A percentile compares a stretch with the other conserved stretches of the same genome.
Evolutionary conservation across 2,329 filamentous ascomycete genomes (phyloP).

Genomic region (Arthrobotrys sinensis): DNA sequence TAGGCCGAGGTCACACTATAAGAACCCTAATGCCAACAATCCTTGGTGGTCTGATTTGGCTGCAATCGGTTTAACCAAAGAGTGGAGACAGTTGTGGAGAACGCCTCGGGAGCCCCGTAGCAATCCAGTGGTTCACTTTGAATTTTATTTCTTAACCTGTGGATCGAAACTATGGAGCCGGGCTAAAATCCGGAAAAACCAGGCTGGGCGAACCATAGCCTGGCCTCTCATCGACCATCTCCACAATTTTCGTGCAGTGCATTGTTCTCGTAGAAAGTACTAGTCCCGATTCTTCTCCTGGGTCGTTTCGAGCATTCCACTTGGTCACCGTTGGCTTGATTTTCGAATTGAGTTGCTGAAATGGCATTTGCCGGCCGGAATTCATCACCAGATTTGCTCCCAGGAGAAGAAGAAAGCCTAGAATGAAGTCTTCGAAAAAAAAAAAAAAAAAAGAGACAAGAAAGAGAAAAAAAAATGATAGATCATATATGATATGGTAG

Average conservation of each 20-base stretch:
- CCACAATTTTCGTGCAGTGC: neutral
- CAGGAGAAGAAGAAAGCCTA: constrained; percentile 1
- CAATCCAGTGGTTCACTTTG: constrained; percentile 53
- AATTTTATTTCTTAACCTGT: constrained; percentile 54
- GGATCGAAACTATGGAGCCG: constrained; percentile 49
- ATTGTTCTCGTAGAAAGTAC: constrained; percentile 17
- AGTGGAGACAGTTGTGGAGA: constrained; percentile 45
- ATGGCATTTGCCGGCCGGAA: constrained; percentile 48
- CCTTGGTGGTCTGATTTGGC: constrained; percentile 26
- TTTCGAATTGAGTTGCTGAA: constrained; percentile 42
- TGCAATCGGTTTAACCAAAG: constrained; percentile 25
- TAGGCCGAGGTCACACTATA: constrained; percentile 25
- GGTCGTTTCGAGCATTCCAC: constrained; percentile 36
- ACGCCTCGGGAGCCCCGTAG: constrained; percentile 59
- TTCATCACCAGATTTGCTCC: constrained; percentile 14
- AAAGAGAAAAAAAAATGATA: constrained; percentile 28
- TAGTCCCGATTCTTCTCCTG: constrained; percentile 29
- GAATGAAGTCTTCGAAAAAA: constrained; percentile 4
- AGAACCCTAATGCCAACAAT: constrained; percentile 20
- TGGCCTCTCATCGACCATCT: constrained; percentile 21
- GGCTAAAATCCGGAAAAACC: constrained; percentile 47
- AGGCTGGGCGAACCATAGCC: constrained; percentile 27
- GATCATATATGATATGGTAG: constrained; percentile 22
- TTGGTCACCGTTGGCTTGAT: constrained; percentile 16
- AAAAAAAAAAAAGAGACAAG: constrained; percentile 9